Percentiles rank a stretch among this genome's conserved stretches.
These are phyloP conservation scores for Rhodosporidiobolus odoratus DNA, from an alignment of 768 basidiomycete species.

Conservation along the genomic window DNA sequence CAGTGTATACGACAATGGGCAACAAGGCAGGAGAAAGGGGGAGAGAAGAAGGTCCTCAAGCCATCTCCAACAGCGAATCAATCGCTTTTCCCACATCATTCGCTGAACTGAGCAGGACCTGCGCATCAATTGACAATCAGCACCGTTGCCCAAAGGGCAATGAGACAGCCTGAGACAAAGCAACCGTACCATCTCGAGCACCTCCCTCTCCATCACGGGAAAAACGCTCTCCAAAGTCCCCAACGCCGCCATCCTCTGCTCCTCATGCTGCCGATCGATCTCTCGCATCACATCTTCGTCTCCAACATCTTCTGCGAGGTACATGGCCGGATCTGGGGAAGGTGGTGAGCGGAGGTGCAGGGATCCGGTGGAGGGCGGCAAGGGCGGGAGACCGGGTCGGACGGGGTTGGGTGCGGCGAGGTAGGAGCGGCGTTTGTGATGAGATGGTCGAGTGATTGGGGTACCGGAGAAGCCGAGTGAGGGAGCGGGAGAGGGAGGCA, in stretches of 20 bases:
- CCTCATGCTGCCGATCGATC: constrained; percentile 36
- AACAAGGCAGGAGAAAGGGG: neutral
- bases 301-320: neutral
- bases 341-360: neutral
- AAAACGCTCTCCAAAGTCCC: constrained; percentile 56
- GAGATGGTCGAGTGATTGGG: neutral
- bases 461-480: neutral
- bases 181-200: constrained; percentile 72
- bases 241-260: constrained; percentile 14
- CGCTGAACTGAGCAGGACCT: constrained; percentile 20
- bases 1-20: neutral
- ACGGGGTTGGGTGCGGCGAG: neutral
- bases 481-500: neutral
- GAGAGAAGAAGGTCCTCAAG: neutral
- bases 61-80: constrained; percentile 32
- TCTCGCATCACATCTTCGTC: constrained; percentile 8
- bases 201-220: constrained; percentile 71
- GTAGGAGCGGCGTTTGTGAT: constrained; percentile 6
- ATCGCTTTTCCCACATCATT: constrained; percentile 29
- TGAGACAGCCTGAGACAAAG: neutral
- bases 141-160: neutral
- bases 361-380: constrained; percentile 9
- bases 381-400: neutral
- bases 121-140: neutral
- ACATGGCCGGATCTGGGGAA: constrained; percentile 16